Evolutionary conservation across 306 rosid genomes (phyloP).

Genomic region (Dalbergia oliveri): DNA sequence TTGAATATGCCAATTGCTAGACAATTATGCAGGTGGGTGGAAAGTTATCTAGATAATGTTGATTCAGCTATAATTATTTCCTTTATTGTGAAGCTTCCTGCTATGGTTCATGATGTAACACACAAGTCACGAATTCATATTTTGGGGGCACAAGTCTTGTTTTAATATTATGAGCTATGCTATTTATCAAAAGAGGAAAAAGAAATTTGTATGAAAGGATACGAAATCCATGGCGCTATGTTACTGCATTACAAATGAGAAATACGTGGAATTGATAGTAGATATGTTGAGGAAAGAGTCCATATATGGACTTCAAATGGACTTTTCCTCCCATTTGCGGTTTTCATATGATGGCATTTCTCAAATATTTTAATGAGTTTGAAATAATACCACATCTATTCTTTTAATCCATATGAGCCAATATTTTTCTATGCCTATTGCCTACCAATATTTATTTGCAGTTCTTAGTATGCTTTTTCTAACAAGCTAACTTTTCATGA

Average conservation of each 20-base stretch:
- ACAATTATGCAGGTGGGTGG: neutral
- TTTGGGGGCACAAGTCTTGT: neutral
- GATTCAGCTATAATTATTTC: neutral
- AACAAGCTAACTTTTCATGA: slow-evolving; percentile 14
- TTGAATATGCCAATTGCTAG: neutral
- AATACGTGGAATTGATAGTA: no score
- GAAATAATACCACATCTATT: neutral
- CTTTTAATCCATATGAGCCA: neutral
- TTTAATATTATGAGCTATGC: neutral
- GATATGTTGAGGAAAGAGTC: no score
- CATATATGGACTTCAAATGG: no score
- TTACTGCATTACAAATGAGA: no score
- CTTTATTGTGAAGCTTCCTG: neutral
- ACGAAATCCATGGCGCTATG: no score
- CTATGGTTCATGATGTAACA: neutral
- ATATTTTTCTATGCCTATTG: slow-evolving; percentile 7
- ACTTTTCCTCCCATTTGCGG: no score
- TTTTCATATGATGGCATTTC: no score
- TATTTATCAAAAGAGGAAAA: no score
- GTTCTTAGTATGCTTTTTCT: neutral
- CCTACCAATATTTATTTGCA: neutral
- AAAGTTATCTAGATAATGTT: neutral
- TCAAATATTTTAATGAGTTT: neutral
- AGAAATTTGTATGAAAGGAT: no score
- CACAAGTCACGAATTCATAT: neutral